Evolutionary conservation across 441 rosid species (phyloP), one percentile per base, ranked within the genome.

Genomic region (Erodium moschatum): DNA sequence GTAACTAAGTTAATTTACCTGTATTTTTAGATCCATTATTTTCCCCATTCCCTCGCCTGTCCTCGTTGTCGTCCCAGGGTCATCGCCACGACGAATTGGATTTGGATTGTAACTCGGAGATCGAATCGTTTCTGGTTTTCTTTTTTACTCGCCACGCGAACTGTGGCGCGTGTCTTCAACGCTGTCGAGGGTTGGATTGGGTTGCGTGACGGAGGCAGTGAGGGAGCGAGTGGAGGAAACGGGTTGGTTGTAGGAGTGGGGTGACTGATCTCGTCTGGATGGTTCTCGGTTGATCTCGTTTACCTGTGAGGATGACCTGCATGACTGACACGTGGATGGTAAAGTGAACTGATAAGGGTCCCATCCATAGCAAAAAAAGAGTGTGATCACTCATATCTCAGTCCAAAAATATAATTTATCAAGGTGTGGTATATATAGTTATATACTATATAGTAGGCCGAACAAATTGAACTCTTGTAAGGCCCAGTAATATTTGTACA

Each of bases 291-390:
- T 6, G 21, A 16, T 8, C 48, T 42, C 48, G 48, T 8, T 10
- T 44, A 0, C 50, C 50, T 12, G 1, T 44, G 50, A n/a, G 50
- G 12, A 12, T 44, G 50, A 44, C 50, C 50, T 44, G 62, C 24
- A 56, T 56, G 63, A 20, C 27, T 19, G 63, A 56, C 63, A 56
- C 63, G 63, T 56, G 63, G 63, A 19, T 56, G 21, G 27, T 56
- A 9, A 18, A 20, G 24, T 2, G 21, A 56, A 18, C 27, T 56
- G 62, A 18, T 56, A 56, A 56, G 63, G 63, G 63, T 56, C 63
- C 63, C 63, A 56, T 2, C 61, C 2, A 24, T 24, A 24, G 27
- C 27, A 0, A 24, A 24, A 24, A 24, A 24, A 24, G 27, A 24
- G 27, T 24, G 27, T 0, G 27, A 2, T 24, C 27, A 0, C 27